Conservation (phyloP, 805 yeast genomes). For the Tetrapisispora fleetii region DNA sequence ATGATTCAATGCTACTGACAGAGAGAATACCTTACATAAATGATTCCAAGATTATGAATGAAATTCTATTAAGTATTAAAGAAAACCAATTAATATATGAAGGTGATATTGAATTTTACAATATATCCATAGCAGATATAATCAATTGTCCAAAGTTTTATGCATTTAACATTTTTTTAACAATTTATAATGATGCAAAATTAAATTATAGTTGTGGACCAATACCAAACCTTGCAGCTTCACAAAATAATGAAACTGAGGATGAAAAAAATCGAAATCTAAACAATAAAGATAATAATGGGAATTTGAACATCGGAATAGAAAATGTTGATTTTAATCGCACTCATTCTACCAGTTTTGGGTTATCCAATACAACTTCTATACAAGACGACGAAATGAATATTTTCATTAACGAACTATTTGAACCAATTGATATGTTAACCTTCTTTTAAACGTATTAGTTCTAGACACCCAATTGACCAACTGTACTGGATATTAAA, state of each 20-base stretch:
- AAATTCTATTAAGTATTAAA: background rate
- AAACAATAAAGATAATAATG: background rate
- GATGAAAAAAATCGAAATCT: background rate
- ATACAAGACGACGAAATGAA: conserved; percentile 1
- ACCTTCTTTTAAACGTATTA: conserved; percentile 12
- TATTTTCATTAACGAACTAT: conserved; percentile 17
- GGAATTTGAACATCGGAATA: background rate
- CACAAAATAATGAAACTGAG: background rate
- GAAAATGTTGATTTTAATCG: background rate
- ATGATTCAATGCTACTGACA: background rate
- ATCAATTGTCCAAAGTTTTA: background rate
- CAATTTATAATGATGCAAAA: conserved; percentile 2
- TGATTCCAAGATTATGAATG: background rate
- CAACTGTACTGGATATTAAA: background rate
- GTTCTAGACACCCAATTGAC: no score
- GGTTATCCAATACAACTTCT: background rate
- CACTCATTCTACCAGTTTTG: background rate
- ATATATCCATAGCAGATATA: background rate
- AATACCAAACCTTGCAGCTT: background rate
- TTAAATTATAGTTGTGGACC: conserved; percentile 1
- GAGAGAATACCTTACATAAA: background rate
- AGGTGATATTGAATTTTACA: background rate
- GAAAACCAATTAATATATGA: background rate
- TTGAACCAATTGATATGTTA: conserved; percentile 23
- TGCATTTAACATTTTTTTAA: background rate